Percentiles rank a stretch among this genome's conserved stretches.
phyloP scores from a whole-genome alignment of 805 yeast species.

The Sugiyamaella marilandica region DNA sequence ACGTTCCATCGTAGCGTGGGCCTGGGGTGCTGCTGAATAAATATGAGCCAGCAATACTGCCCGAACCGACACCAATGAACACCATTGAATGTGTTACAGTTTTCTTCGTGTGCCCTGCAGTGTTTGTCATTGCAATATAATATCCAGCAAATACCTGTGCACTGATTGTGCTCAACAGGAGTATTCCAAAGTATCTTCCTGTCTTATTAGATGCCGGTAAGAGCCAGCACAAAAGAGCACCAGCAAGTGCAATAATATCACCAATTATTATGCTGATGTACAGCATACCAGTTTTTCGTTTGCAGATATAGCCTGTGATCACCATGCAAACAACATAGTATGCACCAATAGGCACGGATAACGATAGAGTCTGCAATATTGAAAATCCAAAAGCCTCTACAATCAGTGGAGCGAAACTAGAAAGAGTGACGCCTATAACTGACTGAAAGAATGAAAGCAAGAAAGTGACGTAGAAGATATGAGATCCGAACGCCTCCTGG shows the following conservation, averaged over 20 bases:
- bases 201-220: not conserved
- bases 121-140: constrained; percentile 31
- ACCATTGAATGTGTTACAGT: constrained; percentile 46
- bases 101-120: constrained; percentile 53
- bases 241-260: constrained; percentile 3
- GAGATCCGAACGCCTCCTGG: constrained; percentile 39
- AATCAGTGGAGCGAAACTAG: constrained; percentile 41
- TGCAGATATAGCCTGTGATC: constrained; percentile 4
- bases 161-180: constrained; percentile 14
- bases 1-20: constrained; percentile 15
- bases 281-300: constrained; percentile 1
- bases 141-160: constrained; percentile 3
- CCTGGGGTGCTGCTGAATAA: constrained; percentile 37
- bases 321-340: constrained; percentile 16
- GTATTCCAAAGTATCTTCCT: constrained; percentile 9
- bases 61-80: constrained; percentile 56
- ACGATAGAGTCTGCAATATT: constrained; percentile 38
- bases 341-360: constrained; percentile 44
- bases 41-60: constrained; percentile 68
- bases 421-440: constrained; percentile 35
- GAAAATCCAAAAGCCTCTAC: constrained; percentile 36
- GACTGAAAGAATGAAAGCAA: not conserved
- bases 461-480: constrained; percentile 38
- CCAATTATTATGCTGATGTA: constrained; percentile 3
- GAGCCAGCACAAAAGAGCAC: too few species aligned